A percentile compares a stretch with the other conserved stretches of the same genome.
Evolutionary conservation across 1,284 basidiomycete genomes (phyloP).

Genomic region (Rhodotorula sp.): DNA sequence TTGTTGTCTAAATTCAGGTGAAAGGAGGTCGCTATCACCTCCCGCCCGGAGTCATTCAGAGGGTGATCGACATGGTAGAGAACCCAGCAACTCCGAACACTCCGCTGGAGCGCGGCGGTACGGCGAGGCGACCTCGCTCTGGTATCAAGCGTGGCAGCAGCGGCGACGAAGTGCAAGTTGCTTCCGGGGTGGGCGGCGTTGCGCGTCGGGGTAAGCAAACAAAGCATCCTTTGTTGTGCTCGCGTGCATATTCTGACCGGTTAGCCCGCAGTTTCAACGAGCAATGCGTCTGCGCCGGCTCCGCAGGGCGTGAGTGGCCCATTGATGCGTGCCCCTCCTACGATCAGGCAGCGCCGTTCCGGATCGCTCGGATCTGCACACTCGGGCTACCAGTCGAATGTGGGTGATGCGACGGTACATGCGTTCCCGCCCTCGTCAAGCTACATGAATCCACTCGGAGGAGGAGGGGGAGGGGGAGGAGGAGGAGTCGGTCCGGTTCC

Average conservation of each 20-base stretch:
- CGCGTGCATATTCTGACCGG: too few species aligned
- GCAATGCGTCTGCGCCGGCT: too few species aligned
- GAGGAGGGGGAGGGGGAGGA: too few species aligned
- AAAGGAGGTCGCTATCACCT: constrained; percentile 4
- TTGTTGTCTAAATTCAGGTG: background rate
- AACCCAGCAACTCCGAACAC: too few species aligned
- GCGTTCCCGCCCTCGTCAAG: constrained; percentile 10
- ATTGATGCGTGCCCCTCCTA: background rate
- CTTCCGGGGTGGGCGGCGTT: background rate
- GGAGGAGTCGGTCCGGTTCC: background rate
- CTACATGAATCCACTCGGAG: constrained; percentile 11
- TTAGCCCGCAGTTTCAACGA: too few species aligned
- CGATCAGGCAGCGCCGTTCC: constrained; percentile 6
- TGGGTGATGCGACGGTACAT: background rate
- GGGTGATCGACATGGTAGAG: constrained; percentile 13
- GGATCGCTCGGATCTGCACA: constrained; percentile 1
- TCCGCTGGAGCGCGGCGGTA: background rate
- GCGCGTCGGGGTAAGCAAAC: constrained; percentile 14
- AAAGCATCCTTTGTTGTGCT: too few species aligned
- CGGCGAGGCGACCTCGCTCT: background rate
- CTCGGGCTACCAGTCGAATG: background rate
- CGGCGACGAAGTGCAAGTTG: background rate
- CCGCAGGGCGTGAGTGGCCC: too few species aligned
- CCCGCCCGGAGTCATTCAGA: constrained; percentile 3
- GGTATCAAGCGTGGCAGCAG: background rate